phyloP scores from a whole-genome alignment of 352 stramenopile species.

The Globisporangium solare region DNA sequence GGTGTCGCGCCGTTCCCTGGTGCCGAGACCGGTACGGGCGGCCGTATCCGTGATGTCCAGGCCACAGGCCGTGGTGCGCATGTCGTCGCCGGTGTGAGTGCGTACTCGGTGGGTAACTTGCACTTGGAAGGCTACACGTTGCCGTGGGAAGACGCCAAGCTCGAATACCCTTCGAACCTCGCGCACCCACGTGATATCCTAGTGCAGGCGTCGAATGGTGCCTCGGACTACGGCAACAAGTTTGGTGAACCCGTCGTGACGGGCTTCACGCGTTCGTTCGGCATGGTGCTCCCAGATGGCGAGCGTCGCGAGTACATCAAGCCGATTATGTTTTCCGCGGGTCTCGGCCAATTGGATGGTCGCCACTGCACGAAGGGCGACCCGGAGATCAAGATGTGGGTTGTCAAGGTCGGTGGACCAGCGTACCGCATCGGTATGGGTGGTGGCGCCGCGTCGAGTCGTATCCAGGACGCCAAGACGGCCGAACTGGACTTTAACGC shows the following conservation, averaged over 20 bases:
- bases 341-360: slow-evolving; percentile 94
- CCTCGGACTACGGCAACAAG: slow-evolving; percentile 99
- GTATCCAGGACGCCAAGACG: slow-evolving; percentile 92
- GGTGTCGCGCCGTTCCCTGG: slow-evolving; percentile 94
- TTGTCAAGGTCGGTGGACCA: slow-evolving; percentile 98
- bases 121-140: slow-evolving; percentile 95
- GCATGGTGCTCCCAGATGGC: slow-evolving; percentile 92
- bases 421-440: slow-evolving; percentile 99
- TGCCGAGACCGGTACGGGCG: slow-evolving; percentile 96
- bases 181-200: slow-evolving; percentile 93
- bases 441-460: slow-evolving; percentile 94
- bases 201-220: slow-evolving; percentile 96
- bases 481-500: slow-evolving; percentile 98
- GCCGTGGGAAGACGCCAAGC: slow-evolving; percentile 94
- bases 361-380: slow-evolving; percentile 93
- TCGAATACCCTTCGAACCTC: slow-evolving; percentile 90
- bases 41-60: slow-evolving; percentile 97
- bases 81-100: slow-evolving; percentile 90
- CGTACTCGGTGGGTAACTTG: slow-evolving; percentile 93
- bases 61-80: slow-evolving; percentile 96
- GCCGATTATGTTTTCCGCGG: slow-evolving; percentile 99
- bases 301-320: slow-evolving; percentile 99
- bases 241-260: slow-evolving; percentile 99
- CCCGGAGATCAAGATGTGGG: slow-evolving; percentile 94
- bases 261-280: slow-evolving; percentile 97